Percentiles rank a stretch among this genome's conserved stretches.
Evolutionary conservation across 2,329 filamentous ascomycete genomes (phyloP).

Genomic region (Phaeoacremonium minimum): DNA sequence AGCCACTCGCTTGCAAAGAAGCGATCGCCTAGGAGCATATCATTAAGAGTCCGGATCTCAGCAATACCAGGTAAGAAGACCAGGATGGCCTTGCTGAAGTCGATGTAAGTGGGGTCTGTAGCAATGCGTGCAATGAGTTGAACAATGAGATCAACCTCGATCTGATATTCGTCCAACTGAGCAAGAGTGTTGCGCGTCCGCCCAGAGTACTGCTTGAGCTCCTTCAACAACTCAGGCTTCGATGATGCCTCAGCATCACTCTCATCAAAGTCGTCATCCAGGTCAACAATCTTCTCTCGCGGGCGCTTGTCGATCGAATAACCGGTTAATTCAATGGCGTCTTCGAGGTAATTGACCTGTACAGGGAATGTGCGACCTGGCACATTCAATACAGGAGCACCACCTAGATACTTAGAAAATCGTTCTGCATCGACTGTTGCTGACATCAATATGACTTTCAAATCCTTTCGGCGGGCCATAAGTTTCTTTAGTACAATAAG

Average conservation of each 20-base stretch:
- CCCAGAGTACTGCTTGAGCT: constrained; percentile 68
- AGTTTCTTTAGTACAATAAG: constrained; percentile 87
- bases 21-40: constrained; percentile 73
- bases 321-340: constrained; percentile 83
- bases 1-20: constrained; percentile 75
- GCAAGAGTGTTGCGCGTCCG: constrained; percentile 71
- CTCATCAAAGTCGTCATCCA: constrained; percentile 57
- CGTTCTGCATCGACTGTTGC: constrained; percentile 90
- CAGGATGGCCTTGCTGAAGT: constrained; percentile 86
- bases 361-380: constrained; percentile 94
- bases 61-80: constrained; percentile 93
- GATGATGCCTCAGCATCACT: constrained; percentile 47
- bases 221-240: constrained; percentile 55
- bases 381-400: constrained; percentile 82
- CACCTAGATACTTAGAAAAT: constrained; percentile 83
- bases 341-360: constrained; percentile 81
- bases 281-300: constrained; percentile 52
- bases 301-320: constrained; percentile 55
- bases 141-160: constrained; percentile 83
- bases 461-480: constrained; percentile 68
- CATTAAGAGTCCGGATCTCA: constrained; percentile 85
- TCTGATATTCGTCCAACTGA: constrained; percentile 83
- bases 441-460: constrained; percentile 96
- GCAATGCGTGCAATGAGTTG: constrained; percentile 76
- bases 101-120: constrained; percentile 56